Base-by-base conservation (phyloP, 2,329 filamentous ascomycete species). In the Pestalotiopsis fici region DNA sequence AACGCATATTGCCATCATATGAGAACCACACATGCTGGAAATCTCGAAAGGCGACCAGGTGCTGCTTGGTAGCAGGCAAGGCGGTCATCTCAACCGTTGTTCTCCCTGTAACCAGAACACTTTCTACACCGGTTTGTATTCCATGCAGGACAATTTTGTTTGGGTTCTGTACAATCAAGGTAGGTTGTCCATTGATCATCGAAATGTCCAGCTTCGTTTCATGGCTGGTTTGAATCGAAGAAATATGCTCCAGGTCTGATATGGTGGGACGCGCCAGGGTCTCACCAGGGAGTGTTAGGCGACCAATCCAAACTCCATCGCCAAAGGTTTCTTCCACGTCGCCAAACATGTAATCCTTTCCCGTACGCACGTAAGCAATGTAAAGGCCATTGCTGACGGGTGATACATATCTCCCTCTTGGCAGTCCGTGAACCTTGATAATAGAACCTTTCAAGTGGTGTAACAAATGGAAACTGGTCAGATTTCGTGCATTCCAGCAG, bases 301-400 rank as follows among this genome's bases (percentile, higher is more conserved):
- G 9, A 12, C 54, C 54, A 12, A 56, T 12, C 54, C 54, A 56
- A 6, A 56, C 54, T 13, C 54, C 54, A 1, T 23, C 54, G 54
- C 54, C 54, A 56, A 23, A 56, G 3, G 54, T 56, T 27, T 56
- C 54, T 56, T 56, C 54, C 1, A 56, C 25, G 2, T 56, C 54
- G 21, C 54, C 54, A 56, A 56, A 56, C 54, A 56, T 25, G 54
- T 56, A 56, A 25, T 56, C 54, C 54, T 56, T 56, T 4, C 54
- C 54, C 4, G 54, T 56, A n/a, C 54, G 54, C 13, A 56, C 54
- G 18, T 25, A 56, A 4, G 54, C n/a, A n/a, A 56, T 25, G 21
- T 12, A 4, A 12, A 12, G 12, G 4, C 54, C 54, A 43, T 18
- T 43, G 12, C 12, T 43, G 37, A 43, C 37, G 37, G 37, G 13